Evolutionary conservation across 495 filamentous ascomycete species (phyloP).

Genomic region (Pseudotulostoma volvatum): DNA sequence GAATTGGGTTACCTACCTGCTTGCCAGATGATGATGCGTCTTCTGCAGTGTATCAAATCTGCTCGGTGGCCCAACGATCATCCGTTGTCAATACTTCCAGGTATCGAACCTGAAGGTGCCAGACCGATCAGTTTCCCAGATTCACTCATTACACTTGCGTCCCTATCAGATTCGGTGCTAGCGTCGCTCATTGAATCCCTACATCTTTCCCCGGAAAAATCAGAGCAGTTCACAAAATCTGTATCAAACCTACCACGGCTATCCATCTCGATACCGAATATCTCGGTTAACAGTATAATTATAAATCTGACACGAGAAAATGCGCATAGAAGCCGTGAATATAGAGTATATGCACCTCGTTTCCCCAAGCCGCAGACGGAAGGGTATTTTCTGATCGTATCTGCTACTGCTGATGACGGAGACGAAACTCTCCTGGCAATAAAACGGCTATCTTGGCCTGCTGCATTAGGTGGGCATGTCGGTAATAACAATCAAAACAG

Average conservation of each 20-base stretch:
- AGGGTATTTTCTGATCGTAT: constrained; percentile 73
- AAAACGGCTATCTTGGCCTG: constrained; percentile 67
- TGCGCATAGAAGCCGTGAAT: constrained; percentile 39
- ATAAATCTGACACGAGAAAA: constrained; percentile 54
- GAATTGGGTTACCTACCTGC: constrained; percentile 68
- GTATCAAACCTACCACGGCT: constrained; percentile 49
- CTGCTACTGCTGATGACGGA: constrained; percentile 30
- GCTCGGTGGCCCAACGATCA: constrained; percentile 80
- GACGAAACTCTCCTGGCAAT: constrained; percentile 67
- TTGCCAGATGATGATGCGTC: constrained; percentile 58
- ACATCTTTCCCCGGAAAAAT: not conserved
- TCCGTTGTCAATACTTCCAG: constrained; percentile 65
- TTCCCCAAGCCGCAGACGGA: constrained; percentile 94
- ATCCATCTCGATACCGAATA: constrained; percentile 39
- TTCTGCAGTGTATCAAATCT: constrained; percentile 83
- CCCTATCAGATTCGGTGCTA: not conserved
- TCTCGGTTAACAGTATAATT: constrained; percentile 43
- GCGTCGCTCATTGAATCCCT: not conserved
- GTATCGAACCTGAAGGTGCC: constrained; percentile 38
- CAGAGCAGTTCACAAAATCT: constrained; percentile 36
- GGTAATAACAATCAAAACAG: constrained; percentile 9
- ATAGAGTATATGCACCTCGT: constrained; percentile 62
- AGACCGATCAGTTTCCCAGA: constrained; percentile 11
- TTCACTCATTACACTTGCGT: constrained; percentile 9
- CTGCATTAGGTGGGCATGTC: constrained; percentile 15